These are phyloP conservation scores for Trametes cinnabarina DNA, from an alignment of 768 basidiomycete species.

Conservation along the genomic window DNA sequence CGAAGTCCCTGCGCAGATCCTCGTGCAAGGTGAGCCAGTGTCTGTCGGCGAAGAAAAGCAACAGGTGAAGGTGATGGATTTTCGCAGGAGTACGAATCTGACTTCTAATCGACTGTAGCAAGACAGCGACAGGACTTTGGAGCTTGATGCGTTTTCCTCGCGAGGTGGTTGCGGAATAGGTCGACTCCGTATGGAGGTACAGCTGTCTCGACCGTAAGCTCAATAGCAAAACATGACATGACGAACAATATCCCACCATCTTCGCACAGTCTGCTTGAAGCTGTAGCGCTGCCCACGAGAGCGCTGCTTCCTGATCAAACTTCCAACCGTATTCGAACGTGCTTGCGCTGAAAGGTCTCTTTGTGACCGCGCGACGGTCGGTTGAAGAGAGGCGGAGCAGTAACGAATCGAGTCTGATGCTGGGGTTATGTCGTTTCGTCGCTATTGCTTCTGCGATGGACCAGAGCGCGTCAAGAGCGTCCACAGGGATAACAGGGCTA, in stretches of 20 bases:
- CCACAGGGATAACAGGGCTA: slow-evolving; percentile 14
- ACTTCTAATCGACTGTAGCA: slow-evolving; percentile 51
- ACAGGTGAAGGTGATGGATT: slow-evolving; percentile 63
- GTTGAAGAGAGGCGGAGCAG: slow-evolving; percentile 46
- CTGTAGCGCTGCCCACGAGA: slow-evolving; percentile 77
- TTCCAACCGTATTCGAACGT: slow-evolving; percentile 74
- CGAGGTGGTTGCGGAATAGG: slow-evolving; percentile 37
- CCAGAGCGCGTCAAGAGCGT: slow-evolving; percentile 43
- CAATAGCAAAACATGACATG: slow-evolving; percentile 4
- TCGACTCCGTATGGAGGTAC: slow-evolving; percentile 59
- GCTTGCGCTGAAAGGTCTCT: slow-evolving; percentile 47
- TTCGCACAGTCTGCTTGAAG: slow-evolving; percentile 76
- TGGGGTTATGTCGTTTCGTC: slow-evolving; percentile 62
- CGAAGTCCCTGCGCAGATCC: slow-evolving; percentile 54
- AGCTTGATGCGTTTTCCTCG: slow-evolving; percentile 52
- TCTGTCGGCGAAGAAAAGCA: slow-evolving; percentile 81
- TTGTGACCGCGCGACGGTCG: too few species aligned
- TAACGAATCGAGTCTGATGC: slow-evolving; percentile 62
- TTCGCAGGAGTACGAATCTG: slow-evolving; percentile 34
- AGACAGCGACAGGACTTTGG: slow-evolving; percentile 56
- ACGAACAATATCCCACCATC: slow-evolving; percentile 44
- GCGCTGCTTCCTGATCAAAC: slow-evolving; percentile 66
- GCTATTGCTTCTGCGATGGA: slow-evolving; percentile 58
- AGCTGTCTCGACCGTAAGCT: slow-evolving; percentile 44
- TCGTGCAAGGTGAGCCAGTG: slow-evolving; percentile 69